These are phyloP conservation scores for Hypoxylon trugodes DNA, from an alignment of 495 filamentous ascomycete genomes.

Conservation along the genomic window DNA sequence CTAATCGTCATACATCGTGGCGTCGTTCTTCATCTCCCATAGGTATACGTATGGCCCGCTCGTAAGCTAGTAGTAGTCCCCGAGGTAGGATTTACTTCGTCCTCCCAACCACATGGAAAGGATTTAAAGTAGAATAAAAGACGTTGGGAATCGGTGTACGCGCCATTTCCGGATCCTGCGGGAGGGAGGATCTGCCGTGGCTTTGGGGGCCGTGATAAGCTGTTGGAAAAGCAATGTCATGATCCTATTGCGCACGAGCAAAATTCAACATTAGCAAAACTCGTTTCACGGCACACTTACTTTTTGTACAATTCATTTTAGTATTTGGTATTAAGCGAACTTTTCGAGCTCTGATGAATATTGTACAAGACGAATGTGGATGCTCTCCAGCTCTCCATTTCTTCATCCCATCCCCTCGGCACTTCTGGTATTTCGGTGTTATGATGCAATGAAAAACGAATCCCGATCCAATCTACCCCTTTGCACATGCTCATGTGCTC, in stretches of 20 bases:
- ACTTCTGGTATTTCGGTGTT: neutral
- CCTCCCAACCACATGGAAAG: neutral
- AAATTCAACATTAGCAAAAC: too few species aligned
- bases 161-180: constrained; percentile 1
- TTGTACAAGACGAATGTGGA: constrained; percentile 1
- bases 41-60: neutral
- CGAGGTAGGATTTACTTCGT: neutral
- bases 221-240: neutral
- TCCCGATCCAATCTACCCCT: constrained; percentile 10
- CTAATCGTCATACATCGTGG: neutral
- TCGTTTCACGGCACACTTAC: too few species aligned
- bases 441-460: constrained; percentile 5
- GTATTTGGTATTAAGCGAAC: constrained; percentile 15
- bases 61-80: neutral
- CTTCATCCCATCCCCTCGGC: neutral
- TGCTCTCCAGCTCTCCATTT: neutral
- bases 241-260: too few species aligned
- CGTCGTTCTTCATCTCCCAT: neutral
- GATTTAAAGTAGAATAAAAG: neutral
- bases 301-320: constrained; percentile 23
- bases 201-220: constrained; percentile 2
- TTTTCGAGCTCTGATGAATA: constrained; percentile 1
- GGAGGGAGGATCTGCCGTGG: constrained; percentile 11
- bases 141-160: neutral
- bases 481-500: neutral